A percentile compares a stretch with the other conserved stretches of the same genome.
Conservation (phyloP, 352 stramenopile genomes). For the Pythium dissotocum region DNA sequence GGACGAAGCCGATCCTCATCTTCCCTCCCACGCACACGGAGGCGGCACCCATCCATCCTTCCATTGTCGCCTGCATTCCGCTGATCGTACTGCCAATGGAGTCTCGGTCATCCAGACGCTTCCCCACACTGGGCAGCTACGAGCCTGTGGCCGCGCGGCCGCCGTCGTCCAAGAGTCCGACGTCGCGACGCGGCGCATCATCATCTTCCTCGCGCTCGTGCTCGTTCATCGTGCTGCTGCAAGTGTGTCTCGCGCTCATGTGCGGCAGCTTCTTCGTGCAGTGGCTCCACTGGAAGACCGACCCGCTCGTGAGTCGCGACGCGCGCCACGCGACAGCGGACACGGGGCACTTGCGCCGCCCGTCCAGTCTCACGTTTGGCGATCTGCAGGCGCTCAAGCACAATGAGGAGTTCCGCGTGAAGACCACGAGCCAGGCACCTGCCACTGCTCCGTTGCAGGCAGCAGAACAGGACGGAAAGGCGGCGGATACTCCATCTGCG, state of each 20-base stretch:
- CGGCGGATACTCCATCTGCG: background rate
- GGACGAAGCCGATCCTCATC: background rate
- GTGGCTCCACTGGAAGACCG: constrained; percentile 44
- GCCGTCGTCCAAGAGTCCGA: background rate
- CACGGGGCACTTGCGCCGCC: constrained; percentile 13
- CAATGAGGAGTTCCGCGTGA: background rate
- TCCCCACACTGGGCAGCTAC: constrained; percentile 1
- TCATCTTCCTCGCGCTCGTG: constrained; percentile 2
- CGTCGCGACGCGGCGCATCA: background rate
- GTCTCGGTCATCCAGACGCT: constrained; percentile 32
- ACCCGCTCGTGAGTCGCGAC: constrained; percentile 17
- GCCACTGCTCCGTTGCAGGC: background rate
- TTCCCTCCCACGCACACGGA: too few species aligned
- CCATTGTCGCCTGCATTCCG: background rate
- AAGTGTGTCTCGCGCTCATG: constrained; percentile 42
- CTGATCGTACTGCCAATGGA: constrained; percentile 33
- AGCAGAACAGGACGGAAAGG: background rate
- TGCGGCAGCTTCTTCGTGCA: constrained; percentile 46
- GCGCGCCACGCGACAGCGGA: constrained; percentile 12
- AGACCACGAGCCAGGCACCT: background rate
- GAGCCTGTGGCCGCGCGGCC: background rate
- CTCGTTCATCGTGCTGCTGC: constrained; percentile 40
- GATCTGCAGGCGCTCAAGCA: background rate
- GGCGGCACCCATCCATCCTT: background rate
- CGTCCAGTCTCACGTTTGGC: background rate